These are phyloP conservation scores for Brassica rapa DNA, from an alignment of 345 rosid genomes.

Conservation along the genomic window DNA sequence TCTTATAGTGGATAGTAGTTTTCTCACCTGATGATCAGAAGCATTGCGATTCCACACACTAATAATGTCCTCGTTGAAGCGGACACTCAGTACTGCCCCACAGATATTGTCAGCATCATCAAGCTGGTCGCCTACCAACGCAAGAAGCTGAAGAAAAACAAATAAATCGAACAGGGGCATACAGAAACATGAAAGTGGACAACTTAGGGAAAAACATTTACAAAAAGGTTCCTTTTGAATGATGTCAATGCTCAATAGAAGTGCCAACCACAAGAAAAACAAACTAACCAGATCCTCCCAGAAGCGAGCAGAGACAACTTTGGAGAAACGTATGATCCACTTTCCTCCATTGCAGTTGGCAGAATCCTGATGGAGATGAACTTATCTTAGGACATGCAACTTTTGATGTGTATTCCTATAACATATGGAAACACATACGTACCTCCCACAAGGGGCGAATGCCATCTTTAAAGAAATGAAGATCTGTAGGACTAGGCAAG, in stretches of 20 bases:
- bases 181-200: background rate
- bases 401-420: too few relatives aligned
- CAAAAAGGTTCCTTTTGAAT: slow-evolving; percentile 12
- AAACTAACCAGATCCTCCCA: slow-evolving; percentile 96
- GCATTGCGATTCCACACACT: slow-evolving; percentile 95
- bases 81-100: slow-evolving; percentile 91
- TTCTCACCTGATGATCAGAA: slow-evolving; percentile 83
- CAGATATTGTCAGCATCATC: slow-evolving; percentile 81
- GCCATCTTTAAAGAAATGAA: background rate
- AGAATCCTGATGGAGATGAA: slow-evolving; percentile 59
- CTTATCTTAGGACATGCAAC: background rate
- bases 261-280: background rate
- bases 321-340: slow-evolving; percentile 95
- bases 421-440: background rate
- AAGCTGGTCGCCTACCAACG: slow-evolving; percentile 88
- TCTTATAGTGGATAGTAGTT: background rate
- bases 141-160: slow-evolving; percentile 69
- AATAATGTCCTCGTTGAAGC: slow-evolving; percentile 91
- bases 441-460: background rate
- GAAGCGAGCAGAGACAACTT: slow-evolving; percentile 91
- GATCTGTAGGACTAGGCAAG: background rate
- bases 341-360: slow-evolving; percentile 95
- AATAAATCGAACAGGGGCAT: background rate
- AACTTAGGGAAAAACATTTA: background rate
- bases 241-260: slow-evolving; percentile 13